phyloP scores from a whole-genome alignment of 805 yeast species.

The Metschnikowia kofuensis region DNA sequence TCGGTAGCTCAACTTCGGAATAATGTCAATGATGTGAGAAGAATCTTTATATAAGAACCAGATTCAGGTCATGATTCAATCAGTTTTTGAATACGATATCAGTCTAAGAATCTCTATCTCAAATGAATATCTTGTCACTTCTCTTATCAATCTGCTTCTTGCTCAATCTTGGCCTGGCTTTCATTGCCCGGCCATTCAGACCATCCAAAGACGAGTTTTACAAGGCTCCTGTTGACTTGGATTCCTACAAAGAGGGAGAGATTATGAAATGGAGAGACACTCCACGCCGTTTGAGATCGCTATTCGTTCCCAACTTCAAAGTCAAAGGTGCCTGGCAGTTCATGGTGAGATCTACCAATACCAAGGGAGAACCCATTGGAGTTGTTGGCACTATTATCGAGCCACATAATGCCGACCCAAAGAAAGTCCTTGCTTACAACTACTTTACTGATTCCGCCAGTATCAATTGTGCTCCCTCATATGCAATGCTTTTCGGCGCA shows the following conservation, averaged over 20 bases:
- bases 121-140: neutral
- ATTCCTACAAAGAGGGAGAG: slow-evolving; percentile 8
- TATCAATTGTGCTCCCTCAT: slow-evolving; percentile 22
- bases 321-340: slow-evolving; percentile 20
- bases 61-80: neutral
- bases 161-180: neutral
- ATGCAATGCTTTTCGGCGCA: slow-evolving; percentile 16
- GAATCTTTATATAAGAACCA: too few relatives aligned
- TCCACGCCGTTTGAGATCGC: slow-evolving; percentile 8
- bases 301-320: slow-evolving; percentile 5
- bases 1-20: too few relatives aligned
- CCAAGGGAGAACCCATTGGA: slow-evolving; percentile 19
- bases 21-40: too few relatives aligned
- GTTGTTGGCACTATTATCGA: slow-evolving; percentile 21
- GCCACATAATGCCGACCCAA: slow-evolving; percentile 23
- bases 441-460: slow-evolving; percentile 20
- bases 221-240: slow-evolving; percentile 6
- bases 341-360: slow-evolving; percentile 21
- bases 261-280: slow-evolving; percentile 7
- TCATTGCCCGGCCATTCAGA: neutral
- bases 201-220: slow-evolving; percentile 10
- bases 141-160: slow-evolving; percentile 3
- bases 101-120: neutral
- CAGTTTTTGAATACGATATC: neutral
- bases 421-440: slow-evolving; percentile 21